Percentiles rank a stretch among this genome's conserved stretches.
phyloP scores from a whole-genome alignment of 805 yeast species.

The Starmerella asiatica region DNA sequence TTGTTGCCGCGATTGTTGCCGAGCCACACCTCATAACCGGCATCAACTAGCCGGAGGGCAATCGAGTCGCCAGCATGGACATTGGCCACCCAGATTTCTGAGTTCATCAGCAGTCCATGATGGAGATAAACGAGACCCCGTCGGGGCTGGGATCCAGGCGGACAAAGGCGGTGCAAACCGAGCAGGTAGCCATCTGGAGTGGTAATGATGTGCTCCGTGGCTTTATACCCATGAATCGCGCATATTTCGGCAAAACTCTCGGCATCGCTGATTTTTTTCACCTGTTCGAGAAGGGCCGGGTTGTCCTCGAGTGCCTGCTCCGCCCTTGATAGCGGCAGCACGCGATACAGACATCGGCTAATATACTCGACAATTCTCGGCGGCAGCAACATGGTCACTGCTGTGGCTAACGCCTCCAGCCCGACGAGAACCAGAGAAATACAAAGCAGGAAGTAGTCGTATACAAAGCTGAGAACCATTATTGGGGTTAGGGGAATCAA shows the following conservation, averaged over 20 bases:
- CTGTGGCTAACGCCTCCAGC: slow-evolving; percentile 18
- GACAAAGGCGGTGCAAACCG: slow-evolving; percentile 51
- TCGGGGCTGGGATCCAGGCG: slow-evolving; percentile 8
- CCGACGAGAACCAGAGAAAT: slow-evolving; percentile 17
- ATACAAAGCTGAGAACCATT: slow-evolving; percentile 1
- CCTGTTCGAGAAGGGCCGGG: slow-evolving; percentile 2
- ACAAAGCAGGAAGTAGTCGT: slow-evolving; percentile 12
- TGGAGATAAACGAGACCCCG: slow-evolving; percentile 60
- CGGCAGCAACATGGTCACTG: slow-evolving; percentile 19
- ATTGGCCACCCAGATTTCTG: slow-evolving; percentile 64
- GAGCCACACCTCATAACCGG: slow-evolving; percentile 93
- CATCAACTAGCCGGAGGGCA: slow-evolving; percentile 64
- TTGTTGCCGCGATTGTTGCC: slow-evolving; percentile 91
- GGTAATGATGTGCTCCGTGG: slow-evolving; percentile 63
- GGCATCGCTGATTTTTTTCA: slow-evolving; percentile 13
- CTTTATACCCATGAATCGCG: slow-evolving; percentile 47
- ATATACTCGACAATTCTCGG: slow-evolving; percentile 12
- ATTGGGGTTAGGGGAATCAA: neutral
- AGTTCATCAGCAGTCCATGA: slow-evolving; percentile 82
- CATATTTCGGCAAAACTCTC: slow-evolving; percentile 49
- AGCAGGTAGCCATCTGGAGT: slow-evolving; percentile 68
- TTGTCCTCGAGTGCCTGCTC: slow-evolving; percentile 9
- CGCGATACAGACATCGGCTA: slow-evolving; percentile 5
- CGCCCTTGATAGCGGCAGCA: slow-evolving; percentile 12
- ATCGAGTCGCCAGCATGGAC: slow-evolving; percentile 39